These are phyloP conservation scores for Neofusicoccum umdonicola DNA, from an alignment of 2,329 filamentous ascomycete species.

Conservation along the genomic window DNA sequence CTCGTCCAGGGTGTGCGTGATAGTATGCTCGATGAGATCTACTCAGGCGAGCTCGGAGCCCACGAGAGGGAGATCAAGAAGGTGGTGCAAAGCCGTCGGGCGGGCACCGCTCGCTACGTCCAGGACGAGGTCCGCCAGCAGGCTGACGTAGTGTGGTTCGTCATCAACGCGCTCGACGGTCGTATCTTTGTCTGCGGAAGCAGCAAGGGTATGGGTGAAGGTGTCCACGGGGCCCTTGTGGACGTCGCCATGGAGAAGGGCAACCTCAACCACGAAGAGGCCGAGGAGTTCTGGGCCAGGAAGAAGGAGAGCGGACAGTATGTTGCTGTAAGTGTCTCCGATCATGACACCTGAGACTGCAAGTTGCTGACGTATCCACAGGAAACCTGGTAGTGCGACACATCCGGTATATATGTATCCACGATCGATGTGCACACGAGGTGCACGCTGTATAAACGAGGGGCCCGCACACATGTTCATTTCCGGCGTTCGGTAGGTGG, in stretches of 20 bases:
- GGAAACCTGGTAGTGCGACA: constrained; percentile 3
- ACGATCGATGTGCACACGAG: not conserved
- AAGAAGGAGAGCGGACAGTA: constrained; percentile 95
- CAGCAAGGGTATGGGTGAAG: constrained; percentile 95
- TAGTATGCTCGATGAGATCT: constrained; percentile 90
- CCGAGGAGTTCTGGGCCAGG: constrained; percentile 80
- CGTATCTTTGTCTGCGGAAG: constrained; percentile 95
- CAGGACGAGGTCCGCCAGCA: constrained; percentile 92
- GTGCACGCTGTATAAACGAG: not conserved
- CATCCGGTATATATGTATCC: not conserved
- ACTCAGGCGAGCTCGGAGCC: constrained; percentile 93
- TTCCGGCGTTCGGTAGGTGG: not conserved
- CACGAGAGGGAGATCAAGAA: constrained; percentile 64
- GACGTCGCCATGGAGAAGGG: constrained; percentile 93
- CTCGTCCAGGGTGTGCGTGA: constrained; percentile 93
- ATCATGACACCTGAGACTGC: too few species aligned
- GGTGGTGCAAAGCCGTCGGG: constrained; percentile 47
- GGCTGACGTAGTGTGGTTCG: constrained; percentile 96
- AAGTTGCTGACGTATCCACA: not conserved
- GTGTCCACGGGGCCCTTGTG: constrained; percentile 81
- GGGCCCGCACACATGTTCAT: not conserved
- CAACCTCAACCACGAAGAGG: constrained; percentile 77
- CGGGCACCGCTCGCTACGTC: constrained; percentile 82
- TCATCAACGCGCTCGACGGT: constrained; percentile 93
- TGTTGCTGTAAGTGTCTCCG: constrained; percentile 64